These are phyloP conservation scores for Deuterostichococcus epilithicus DNA, from an alignment of 139 green algal species.

Conservation along the genomic window DNA sequence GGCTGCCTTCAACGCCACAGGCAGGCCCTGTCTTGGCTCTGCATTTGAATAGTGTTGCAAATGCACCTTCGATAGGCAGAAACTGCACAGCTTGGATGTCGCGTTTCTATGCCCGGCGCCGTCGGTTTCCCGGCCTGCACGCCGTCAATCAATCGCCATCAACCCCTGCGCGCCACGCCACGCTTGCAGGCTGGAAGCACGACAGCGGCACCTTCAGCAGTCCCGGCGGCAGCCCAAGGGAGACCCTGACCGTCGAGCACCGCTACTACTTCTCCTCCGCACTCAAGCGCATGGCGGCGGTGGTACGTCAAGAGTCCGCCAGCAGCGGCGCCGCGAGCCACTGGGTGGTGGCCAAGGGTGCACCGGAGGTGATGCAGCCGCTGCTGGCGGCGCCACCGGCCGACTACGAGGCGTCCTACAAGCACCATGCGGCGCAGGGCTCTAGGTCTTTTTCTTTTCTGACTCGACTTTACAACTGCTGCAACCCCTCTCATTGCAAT, in stretches of 20 bases:
- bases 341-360: conserved; percentile 78
- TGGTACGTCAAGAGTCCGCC: conserved; percentile 47
- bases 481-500: no score
- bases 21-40: conserved; percentile 19
- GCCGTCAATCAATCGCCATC: no score
- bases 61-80: no score
- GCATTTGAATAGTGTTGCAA: no score
- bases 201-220: conserved; percentile 13
- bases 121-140: no score
- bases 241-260: conserved; percentile 59
- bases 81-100: background rate
- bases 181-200: conserved; percentile 48
- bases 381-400: conserved; percentile 57
- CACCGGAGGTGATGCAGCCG: conserved; percentile 74
- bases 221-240: conserved; percentile 13
- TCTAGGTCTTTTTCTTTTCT: conserved; percentile 26
- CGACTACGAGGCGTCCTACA: conserved; percentile 80
- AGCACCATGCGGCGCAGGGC: conserved; percentile 80
- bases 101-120: no score
- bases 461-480: no score
- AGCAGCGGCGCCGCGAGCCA: background rate
- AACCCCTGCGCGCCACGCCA: background rate
- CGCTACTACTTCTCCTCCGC: conserved; percentile 87
- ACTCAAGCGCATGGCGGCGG: conserved; percentile 87
- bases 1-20: conserved; percentile 53